Base-by-base conservation (phyloP, 1,284 basidiomycete genomes). In the Apiotrichum domesticum region DNA sequence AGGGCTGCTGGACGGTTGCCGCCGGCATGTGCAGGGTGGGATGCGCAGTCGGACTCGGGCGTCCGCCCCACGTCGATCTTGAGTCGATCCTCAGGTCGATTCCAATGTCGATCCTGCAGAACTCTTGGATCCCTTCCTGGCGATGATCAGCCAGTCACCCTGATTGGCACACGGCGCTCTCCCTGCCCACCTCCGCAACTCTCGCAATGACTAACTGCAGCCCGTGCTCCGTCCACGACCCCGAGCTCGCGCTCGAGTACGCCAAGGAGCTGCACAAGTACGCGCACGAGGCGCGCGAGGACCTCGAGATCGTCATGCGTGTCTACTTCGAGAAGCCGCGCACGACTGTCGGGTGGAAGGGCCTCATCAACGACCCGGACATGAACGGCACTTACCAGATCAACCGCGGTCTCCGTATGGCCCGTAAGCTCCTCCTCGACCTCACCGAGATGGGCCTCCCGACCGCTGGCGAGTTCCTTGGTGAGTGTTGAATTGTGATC, bases 251-350 rank as follows among this genome's bases (percentile, higher is more conserved):
- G 4, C 72, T 88, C 45, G 87, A 88, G 70, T 96, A 95, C 73
- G 90, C 92, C 32, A 82, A 81, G 55, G 81, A 86, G 60, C 82
- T 98, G 56, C 84, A 83, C 56, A 83, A 80, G 46, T 98, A 98
- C 73, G 88, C 92, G 7, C 85, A 91, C 45, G 72, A 78, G 15
- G 85, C 88, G 37, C 85, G 85, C 71, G 86, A 89, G 10, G 95
- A 98, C 69, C 82, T 98, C 41, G 83, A 88, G 76, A 97, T 98
- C 71, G 82, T 98, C 67, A 98, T 98, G 94, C 86, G 92, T 45
- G 91, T 94, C 65, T 96, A 96, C 80, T 96, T 95, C 72, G 92
- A 95, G 71, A 95, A 95, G 79, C 93, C 93, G 1, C 82, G 95
- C 45, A 98, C 95, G 10, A 98, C 95, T 4, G 80, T 82, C 47